Conservation (phyloP, 2,329 filamentous ascomycete species). For the Fusarium miscanthi region DNA sequence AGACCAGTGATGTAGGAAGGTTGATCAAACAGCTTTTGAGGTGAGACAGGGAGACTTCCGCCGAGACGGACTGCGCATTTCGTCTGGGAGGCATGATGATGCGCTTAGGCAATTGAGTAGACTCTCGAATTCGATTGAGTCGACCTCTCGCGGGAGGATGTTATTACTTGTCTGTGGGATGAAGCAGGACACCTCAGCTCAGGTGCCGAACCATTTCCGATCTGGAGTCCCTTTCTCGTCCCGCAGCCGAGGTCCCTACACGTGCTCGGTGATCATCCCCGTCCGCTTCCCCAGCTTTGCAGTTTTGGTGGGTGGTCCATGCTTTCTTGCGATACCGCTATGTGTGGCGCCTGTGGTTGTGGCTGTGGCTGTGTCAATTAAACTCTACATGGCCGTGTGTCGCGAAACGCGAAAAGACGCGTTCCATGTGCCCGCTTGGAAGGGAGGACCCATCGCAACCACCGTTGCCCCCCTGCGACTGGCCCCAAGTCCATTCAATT, state of each 20-base stretch:
- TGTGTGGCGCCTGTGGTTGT: neutral
- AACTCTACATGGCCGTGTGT: slow-evolving; percentile 38
- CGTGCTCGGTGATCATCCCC: slow-evolving; percentile 48
- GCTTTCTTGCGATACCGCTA: slow-evolving; percentile 15
- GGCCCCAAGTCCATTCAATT: slow-evolving; percentile 49
- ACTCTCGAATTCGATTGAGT: slow-evolving; percentile 5
- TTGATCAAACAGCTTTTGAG: slow-evolving; percentile 97
- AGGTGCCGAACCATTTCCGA: slow-evolving; percentile 37
- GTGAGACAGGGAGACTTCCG: slow-evolving; percentile 86
- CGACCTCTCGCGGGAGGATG: slow-evolving; percentile 5
- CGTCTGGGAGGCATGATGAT: slow-evolving; percentile 63
- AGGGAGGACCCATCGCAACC: slow-evolving; percentile 30
- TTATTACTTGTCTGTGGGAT: slow-evolving; percentile 21
- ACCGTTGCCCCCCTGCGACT: slow-evolving; percentile 43
- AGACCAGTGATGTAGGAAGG: slow-evolving; percentile 84
- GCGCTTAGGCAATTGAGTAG: slow-evolving; percentile 1
- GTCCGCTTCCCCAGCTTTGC: slow-evolving; percentile 33
- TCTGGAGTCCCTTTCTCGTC: slow-evolving; percentile 30
- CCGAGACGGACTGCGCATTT: slow-evolving; percentile 73
- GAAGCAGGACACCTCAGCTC: slow-evolving; percentile 5
- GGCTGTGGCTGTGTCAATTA: slow-evolving; percentile 45
- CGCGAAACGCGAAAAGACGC: slow-evolving; percentile 52
- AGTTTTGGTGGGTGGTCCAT: neutral
- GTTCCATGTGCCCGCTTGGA: slow-evolving; percentile 31
- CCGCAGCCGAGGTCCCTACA: slow-evolving; percentile 51